phyloP scores from a whole-genome alignment of 1,284 basidiomycete species.

The Leccinum pachyderme region DNA sequence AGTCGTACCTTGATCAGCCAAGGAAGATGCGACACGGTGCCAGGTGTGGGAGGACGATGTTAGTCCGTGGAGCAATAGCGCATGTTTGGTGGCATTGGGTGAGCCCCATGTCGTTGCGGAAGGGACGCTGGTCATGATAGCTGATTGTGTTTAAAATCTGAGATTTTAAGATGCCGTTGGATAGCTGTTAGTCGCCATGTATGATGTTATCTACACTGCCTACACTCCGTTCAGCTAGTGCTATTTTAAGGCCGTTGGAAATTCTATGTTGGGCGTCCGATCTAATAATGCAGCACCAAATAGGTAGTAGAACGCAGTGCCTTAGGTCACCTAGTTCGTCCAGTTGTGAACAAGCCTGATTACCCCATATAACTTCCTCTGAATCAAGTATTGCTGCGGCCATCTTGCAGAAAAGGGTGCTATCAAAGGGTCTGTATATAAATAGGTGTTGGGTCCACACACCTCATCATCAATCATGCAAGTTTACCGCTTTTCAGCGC shows the following conservation, averaged over 20 bases:
- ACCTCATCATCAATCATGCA: neutral
- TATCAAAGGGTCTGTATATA: neutral
- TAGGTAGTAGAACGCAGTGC: too few relatives aligned
- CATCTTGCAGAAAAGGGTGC: neutral
- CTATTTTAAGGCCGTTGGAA: neutral
- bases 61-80: conserved; percentile 24
- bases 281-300: neutral
- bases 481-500: neutral
- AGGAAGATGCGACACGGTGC: conserved; percentile 18
- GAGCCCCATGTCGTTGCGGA: conserved; percentile 22
- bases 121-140: conserved; percentile 9
- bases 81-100: conserved; percentile 13
- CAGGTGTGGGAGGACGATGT: conserved; percentile 23
- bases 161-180: neutral
- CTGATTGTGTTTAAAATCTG: too few relatives aligned
- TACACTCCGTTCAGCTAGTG: too few relatives aligned
- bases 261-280: neutral
- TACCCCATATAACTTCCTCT: neutral
- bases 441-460: neutral
- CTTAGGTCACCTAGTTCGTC: too few relatives aligned
- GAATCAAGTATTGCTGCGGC: neutral
- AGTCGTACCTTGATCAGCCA: conserved; percentile 20
- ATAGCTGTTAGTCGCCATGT: too few relatives aligned
- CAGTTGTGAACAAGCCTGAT: neutral
- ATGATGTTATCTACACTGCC: neutral